phyloP scores from a whole-genome alignment of 2,329 filamentous ascomycete genomes.

The Botrytis paeoniae region DNA sequence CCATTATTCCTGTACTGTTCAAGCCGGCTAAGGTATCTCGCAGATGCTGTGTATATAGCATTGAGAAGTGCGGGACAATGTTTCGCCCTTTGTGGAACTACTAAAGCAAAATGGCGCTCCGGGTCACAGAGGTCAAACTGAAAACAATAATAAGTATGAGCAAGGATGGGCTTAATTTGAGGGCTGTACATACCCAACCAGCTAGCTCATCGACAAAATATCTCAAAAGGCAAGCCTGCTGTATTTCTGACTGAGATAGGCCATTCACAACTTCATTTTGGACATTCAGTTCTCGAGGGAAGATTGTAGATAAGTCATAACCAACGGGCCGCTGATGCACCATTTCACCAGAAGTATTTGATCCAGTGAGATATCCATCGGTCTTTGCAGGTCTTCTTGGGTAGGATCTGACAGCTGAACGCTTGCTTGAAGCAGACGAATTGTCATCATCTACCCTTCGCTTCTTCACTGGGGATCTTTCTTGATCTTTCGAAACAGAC shows the following conservation, averaged over 20 bases:
- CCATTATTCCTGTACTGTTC: constrained; percentile 32
- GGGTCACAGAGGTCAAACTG: constrained; percentile 45
- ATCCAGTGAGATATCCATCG: neutral
- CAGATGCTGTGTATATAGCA: constrained; percentile 39
- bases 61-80: constrained; percentile 41
- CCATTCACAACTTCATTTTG: constrained; percentile 1
- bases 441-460: constrained; percentile 17
- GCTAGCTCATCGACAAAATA: constrained; percentile 33
- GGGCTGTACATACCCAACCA: constrained; percentile 26
- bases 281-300: neutral
- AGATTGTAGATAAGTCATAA: neutral
- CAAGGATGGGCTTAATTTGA: neutral
- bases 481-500: neutral
- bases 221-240: constrained; percentile 31
- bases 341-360: neutral
- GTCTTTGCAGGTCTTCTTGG: constrained; percentile 14
- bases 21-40: constrained; percentile 40
- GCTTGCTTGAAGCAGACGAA: constrained; percentile 11
- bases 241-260: constrained; percentile 18
- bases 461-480: constrained; percentile 17
- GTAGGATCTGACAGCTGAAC: constrained; percentile 1
- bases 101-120: constrained; percentile 42
- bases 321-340: neutral
- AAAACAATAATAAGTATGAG: neutral
- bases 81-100: constrained; percentile 43